Base-by-base conservation (phyloP, 352 stramenopile genomes). In the Globisporangium paddicum region DNA sequence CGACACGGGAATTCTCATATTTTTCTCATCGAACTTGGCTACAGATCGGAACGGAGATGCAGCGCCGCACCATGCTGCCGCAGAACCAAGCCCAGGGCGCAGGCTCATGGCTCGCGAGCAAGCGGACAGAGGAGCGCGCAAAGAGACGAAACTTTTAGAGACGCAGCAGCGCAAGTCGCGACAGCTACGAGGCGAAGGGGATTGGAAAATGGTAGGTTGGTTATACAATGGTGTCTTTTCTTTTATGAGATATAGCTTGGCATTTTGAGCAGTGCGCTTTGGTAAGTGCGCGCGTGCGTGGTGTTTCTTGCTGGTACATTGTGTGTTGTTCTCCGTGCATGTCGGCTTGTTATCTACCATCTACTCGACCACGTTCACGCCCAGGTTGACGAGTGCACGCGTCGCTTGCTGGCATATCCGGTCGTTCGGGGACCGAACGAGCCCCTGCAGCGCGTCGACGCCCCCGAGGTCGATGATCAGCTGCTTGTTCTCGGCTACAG, bases 321-420 rank as follows among this genome's bases (percentile, higher is more conserved):
- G 64, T 55, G 42, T 71, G 57, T 69, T 46, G 66, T 59, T 57
- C 59, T 47, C 19, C 42, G 56, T 42, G 2, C 28, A n/a, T 42
- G 52, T 26, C 34, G 30, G 25, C 56, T 54, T 21, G 10, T 30
- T 18, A 58, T 47, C 35, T 14, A 45, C 28, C 38, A 2, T 10
- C 70, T 71, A 95, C 53, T 90, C 77, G n/a, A 90, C 75, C 51
- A 89, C 79, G 56, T 77, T 93, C 48, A 96, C 79, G 51, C 85
- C 87, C n/a, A 96, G 62, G 62, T 96, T 96, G 28, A 92, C 84
- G 44, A 96, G 82, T 11, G 88, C 88, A 5, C 87, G 79, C 30
- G 82, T 91, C 28, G 88, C 88, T 51, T 96, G 88, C 49, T 93
- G 83, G 81, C 85, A 93, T 86, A 96, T 95, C 65, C 88, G 72